Evolutionary conservation across 2,329 filamentous ascomycete genomes (phyloP), one percentile per base, ranked within the genome.

Genomic region (Xylariomycetidae sp.): DNA sequence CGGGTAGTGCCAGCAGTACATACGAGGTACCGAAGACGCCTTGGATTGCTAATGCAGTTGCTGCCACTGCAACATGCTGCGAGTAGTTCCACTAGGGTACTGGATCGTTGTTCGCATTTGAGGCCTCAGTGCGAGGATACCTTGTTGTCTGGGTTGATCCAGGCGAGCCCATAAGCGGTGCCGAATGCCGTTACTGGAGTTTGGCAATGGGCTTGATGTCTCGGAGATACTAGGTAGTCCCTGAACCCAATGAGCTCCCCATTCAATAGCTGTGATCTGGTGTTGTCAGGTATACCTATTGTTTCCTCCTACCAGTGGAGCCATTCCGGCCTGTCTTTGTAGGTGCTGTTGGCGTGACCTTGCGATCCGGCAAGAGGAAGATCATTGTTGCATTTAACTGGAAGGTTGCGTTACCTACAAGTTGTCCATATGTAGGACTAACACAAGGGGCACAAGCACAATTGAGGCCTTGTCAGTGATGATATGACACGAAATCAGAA

Each of bases 1-100:
- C 36, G 5, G 38, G 38, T 6, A 37, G 20, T 9, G 26, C 38
- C 10, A 41, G 31, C 12, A 36, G 19, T 10, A 34, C 10, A 6
- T 38, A 26, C 4, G 20, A 23, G 20, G 13, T 10, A n/a, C 13
- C 27, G 29, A 30, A 19, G 10, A 31, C 15, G 23, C n/a, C 18
- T 7, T 22, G 16, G 10, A 38, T 10, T 8, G 20, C 24, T n/a
- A 38, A 26, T n/a, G 24, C 31, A 13, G 31, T 34, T 17, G 31
- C 35, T 6, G 31, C 35, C 12, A 34, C 23, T 12, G 35, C 35
- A n/a, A 31, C 7, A 14, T 23, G 26, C 28, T 38, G 35, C 14
- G 31, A 38, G 14, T 34, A 34, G 25, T 10, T 28, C 22, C 15
- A 17, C 9, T 10, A 8, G 13, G 12, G 6, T 30, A 13, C 2